These are phyloP conservation scores for Dictyostelium firmibasis DNA, from an alignment of 78 protist species.

Conservation along the genomic window DNA sequence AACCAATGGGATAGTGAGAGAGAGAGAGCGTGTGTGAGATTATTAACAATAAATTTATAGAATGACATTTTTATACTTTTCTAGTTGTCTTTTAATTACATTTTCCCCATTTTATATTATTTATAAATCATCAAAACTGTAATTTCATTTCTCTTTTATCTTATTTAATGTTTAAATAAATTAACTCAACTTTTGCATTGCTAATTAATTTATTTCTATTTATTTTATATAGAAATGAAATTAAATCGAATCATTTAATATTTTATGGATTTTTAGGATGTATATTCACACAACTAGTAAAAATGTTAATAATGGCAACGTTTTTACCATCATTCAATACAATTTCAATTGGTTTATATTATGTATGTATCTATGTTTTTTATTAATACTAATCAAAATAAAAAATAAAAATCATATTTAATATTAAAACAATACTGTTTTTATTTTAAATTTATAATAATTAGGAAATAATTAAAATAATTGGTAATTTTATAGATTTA, in stretches of 20 bases:
- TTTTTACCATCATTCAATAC: slow-evolving; percentile 55
- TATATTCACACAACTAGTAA: slow-evolving; percentile 10
- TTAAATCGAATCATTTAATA: neutral
- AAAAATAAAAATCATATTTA: no score
- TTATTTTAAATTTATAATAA: no score
- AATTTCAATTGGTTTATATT: neutral
- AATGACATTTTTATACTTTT: slow-evolving; percentile 52
- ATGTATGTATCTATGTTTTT: neutral
- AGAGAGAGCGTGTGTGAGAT: no score
- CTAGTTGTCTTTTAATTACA: neutral
- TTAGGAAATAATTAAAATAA: neutral
- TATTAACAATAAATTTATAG: neutral
- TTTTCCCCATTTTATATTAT: slow-evolving; percentile 23
- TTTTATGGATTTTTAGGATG: slow-evolving; percentile 6
- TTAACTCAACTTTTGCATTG: no score
- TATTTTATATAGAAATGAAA: neutral
- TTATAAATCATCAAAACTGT: slow-evolving; percentile 35
- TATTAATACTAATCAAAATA: no score
- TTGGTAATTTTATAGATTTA: slow-evolving; percentile 9
- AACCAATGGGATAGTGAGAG: neutral
- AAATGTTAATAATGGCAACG: slow-evolving; percentile 43
- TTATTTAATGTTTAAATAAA: no score
- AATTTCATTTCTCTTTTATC: no score
- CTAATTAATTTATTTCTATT: no score
- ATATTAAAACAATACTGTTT: no score